These are phyloP conservation scores for Laburnicola sp. DNA, from an alignment of 2,329 filamentous ascomycete species.

Conservation along the genomic window DNA sequence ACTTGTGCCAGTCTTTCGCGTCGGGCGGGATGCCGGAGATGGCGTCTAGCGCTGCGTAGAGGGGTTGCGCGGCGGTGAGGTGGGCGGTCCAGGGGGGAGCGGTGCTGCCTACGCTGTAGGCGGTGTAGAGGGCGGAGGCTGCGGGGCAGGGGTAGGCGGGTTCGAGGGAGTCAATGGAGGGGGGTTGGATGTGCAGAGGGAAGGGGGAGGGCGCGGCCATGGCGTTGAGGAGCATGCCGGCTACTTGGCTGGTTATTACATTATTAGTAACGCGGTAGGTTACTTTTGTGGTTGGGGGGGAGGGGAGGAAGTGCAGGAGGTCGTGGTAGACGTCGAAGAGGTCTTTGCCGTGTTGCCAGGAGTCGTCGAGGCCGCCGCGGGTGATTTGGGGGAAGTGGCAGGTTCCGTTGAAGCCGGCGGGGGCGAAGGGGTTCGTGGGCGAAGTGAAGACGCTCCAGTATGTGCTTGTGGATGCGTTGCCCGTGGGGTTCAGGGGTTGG, in stretches of 20 bases:
- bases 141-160: slow-evolving; percentile 69
- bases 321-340: slow-evolving; percentile 75
- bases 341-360: slow-evolving; percentile 75
- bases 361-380: slow-evolving; percentile 69
- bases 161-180: slow-evolving; percentile 70
- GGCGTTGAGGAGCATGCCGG: slow-evolving; percentile 71
- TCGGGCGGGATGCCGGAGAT: slow-evolving; percentile 66
- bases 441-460: slow-evolving; percentile 69
- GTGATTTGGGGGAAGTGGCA: slow-evolving; percentile 86
- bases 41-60: slow-evolving; percentile 65
- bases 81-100: slow-evolving; percentile 64
- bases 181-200: slow-evolving; percentile 54
- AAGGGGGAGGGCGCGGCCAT: slow-evolving; percentile 53
- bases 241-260: slow-evolving; percentile 79
- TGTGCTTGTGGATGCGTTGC: slow-evolving; percentile 56
- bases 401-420: slow-evolving; percentile 69
- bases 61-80: slow-evolving; percentile 56
- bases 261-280: slow-evolving; percentile 78
- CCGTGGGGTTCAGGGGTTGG: slow-evolving; percentile 54
- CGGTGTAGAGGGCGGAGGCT: slow-evolving; percentile 51
- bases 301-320: slow-evolving; percentile 68
- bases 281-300: slow-evolving; percentile 51
- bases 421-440: slow-evolving; percentile 68
- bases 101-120: slow-evolving; percentile 52
- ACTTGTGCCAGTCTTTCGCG: slow-evolving; percentile 67